phyloP scores from a whole-genome alignment of 2,329 filamentous ascomycete species.

The Grosmannia huntii region DNA sequence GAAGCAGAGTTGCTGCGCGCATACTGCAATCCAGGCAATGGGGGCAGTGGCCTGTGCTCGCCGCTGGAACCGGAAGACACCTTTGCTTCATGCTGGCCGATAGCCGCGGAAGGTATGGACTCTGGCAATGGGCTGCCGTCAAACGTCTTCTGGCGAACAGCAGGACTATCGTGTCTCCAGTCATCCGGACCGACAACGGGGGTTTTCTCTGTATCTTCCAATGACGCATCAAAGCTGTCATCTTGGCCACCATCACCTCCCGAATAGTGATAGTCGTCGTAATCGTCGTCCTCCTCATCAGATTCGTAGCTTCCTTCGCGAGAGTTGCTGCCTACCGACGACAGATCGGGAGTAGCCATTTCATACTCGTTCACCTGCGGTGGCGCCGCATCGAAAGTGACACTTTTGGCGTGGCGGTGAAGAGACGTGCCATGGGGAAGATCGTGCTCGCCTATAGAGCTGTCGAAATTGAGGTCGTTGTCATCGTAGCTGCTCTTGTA shows the following conservation, averaged over 20 bases:
- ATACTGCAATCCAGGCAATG: conserved; percentile 54
- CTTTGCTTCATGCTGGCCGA: conserved; percentile 47
- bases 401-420: conserved; percentile 85
- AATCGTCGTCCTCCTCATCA: conserved; percentile 60
- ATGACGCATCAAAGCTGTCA: conserved; percentile 89
- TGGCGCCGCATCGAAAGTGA: conserved; percentile 89
- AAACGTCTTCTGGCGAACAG: conserved; percentile 35
- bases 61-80: conserved; percentile 67
- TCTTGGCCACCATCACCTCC: conserved; percentile 52
- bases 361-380: conserved; percentile 97
- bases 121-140: conserved; percentile 58
- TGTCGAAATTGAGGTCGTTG: conserved; percentile 56
- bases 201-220: conserved; percentile 94
- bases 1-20: conserved; percentile 37
- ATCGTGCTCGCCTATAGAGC: conserved; percentile 42
- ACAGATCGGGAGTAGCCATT: conserved; percentile 93
- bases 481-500: conserved; percentile 61
- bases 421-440: conserved; percentile 54
- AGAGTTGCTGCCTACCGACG: conserved; percentile 77
- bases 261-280: conserved; percentile 37
- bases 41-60: conserved; percentile 74
- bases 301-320: conserved; percentile 90
- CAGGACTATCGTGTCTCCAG: conserved; percentile 65
- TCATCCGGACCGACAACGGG: conserved; percentile 96
- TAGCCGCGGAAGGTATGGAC: conserved; percentile 28